Base-by-base conservation (phyloP, 495 filamentous ascomycete genomes). In the Penicillium malachiteum region DNA sequence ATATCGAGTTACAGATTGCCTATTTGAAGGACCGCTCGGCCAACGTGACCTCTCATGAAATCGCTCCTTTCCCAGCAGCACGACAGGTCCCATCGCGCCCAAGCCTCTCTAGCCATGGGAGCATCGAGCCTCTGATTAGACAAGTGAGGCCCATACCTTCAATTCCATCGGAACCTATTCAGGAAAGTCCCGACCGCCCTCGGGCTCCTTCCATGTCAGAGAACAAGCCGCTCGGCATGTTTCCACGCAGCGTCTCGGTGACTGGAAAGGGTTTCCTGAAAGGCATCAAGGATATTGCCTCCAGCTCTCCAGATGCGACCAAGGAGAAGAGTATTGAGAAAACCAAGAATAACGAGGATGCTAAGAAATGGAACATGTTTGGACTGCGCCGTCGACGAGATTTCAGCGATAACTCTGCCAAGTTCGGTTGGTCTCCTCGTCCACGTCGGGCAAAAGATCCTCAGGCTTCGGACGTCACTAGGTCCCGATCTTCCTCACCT, bases 301-400 rank as follows among this genome's bases (percentile, higher is more conserved):
- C 55, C 35, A 34, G 1, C 14, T 14, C 40, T 21, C 8, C 54
- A 1, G 48, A 54, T 11, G 11, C 14, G 5, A 30, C 31, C 41
- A 57, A 57, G 43, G 35, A 55, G 37, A 49, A 14, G 6, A 13
- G 32, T 6, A 14, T 26, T 1, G 30, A 39, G 1, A 48, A 38
- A 14, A 18, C 14, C 12, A 26, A n/a, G 31, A 55, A 17, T 33
- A 40, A 18, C 18, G 58, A 58, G 1, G 60, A 66, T 1, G 37
- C 43, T 3, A 59, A 63, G 48, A 63, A 62, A 53, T 57, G 61
- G 50, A 54, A 53, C 18, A n/a, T 70, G 16, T 70, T 71, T 18
- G 48, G 57, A 16, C 56, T 70, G 37, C 66, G 63, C 40, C 63
- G 60, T 5, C 57, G 51, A n/a, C 58, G 55, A n/a, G 49, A 64